A percentile compares a stretch with the other conserved stretches of the same genome.
phyloP scores from a whole-genome alignment of 345 rosid species.

The Syzygium aqueum region DNA sequence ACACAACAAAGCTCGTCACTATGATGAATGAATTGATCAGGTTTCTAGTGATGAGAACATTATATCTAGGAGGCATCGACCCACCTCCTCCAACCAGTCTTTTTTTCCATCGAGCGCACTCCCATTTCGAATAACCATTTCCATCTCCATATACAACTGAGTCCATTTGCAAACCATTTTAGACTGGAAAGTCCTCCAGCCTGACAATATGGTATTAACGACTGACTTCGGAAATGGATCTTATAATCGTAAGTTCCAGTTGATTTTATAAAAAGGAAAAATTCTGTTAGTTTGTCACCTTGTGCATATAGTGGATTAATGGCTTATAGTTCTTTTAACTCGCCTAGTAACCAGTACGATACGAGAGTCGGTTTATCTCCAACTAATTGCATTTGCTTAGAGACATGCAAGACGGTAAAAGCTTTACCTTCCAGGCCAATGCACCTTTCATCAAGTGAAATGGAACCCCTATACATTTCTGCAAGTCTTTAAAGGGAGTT shows the following conservation, averaged over 20 bases:
- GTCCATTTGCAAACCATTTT: background rate
- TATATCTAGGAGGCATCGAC: background rate
- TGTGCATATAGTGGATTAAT: background rate
- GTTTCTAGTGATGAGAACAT: background rate
- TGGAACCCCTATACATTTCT: background rate
- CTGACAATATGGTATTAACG: background rate
- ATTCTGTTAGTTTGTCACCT: background rate
- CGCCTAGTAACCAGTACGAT: background rate
- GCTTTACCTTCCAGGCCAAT: background rate
- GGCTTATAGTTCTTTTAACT: background rate
- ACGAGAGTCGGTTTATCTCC: background rate
- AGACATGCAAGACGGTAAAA: background rate
- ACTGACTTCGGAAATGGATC: background rate
- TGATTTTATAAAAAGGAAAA: background rate
- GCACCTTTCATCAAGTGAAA: background rate
- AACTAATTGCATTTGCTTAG: background rate
- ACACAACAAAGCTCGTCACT: background rate
- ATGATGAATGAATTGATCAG: background rate
- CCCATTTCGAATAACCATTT: background rate
- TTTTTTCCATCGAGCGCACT: background rate
- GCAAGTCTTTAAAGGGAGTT: background rate
- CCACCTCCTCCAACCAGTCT: background rate
- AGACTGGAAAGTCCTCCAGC: background rate
- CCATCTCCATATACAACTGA: background rate
- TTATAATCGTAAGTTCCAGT: background rate